Evolutionary conservation across 805 yeast genomes (phyloP), one percentile per base, ranked within the genome.

Genomic region (Pichia nanzhaoensis): DNA sequence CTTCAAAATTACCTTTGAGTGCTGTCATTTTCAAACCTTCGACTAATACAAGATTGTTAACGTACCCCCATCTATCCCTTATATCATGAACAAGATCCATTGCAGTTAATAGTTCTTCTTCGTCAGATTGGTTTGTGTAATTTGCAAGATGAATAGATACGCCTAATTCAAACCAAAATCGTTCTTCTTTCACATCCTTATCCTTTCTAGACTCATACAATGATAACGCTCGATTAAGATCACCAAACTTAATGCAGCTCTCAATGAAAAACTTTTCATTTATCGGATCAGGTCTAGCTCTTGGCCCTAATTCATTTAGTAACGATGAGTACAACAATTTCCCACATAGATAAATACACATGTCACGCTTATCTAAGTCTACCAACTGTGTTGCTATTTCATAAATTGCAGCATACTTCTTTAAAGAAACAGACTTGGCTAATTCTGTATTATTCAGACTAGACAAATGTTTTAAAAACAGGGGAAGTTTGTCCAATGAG

Each of bases 111-210:
- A 69, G 44, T 24, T 39, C 24, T 14, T 42, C 45, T 16, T 44
- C 44, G 28, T 64, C 55, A 14, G 59, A 60, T 8, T 16, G 12
- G 6, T 30, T 30, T 13, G 41, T 13, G 21, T 41, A 46, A n/a
- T 56, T 52, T 7, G 63, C 57, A 30, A 76, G 49, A 38, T 67
- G 61, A 5, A 72, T 61, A 46, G 63, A 64, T 45, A 69, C 59
- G n/a, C 79, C 76, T 20, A 70, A 46, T 41, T 76, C 81, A 47
- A 62, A 60, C 82, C 82, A 77, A 67, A 78, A 77, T 44, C 78
- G 56, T 47, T 73, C 68, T 27, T 50, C 55, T 32, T 46, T 42
- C 7, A 63, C 67, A 45, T 69, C 67, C 5, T 68, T 68, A 2
- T 49, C 56, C 39, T 59, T 55, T 44, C 69, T 59, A 1, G 68